phyloP scores from a whole-genome alignment of 345 rosid genomes.

The Capsella bursapastoris region DNA sequence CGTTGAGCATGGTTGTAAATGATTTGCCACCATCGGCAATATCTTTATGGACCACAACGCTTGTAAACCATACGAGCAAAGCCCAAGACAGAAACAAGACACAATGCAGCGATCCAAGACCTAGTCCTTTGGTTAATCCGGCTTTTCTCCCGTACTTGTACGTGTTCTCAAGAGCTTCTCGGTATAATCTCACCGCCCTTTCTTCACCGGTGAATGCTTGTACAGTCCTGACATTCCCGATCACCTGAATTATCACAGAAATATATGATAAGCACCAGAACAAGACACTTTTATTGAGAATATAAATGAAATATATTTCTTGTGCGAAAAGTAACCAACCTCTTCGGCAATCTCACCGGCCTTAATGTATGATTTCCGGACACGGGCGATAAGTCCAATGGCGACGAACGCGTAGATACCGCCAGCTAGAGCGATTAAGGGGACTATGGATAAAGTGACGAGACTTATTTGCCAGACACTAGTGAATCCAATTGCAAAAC shows the following conservation, averaged over 20 bases:
- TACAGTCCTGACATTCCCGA: conserved; percentile 94
- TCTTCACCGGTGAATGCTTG: conserved; percentile 98
- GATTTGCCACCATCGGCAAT: conserved; percentile 90
- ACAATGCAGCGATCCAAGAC: conserved; percentile 85
- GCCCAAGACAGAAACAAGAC: conserved; percentile 94
- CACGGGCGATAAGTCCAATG: conserved; percentile 77
- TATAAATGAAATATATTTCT: not conserved
- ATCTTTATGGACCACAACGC: conserved; percentile 78
- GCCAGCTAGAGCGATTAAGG: conserved; percentile 91
- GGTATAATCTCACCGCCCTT: conserved; percentile 71
- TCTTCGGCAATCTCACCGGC: conserved; percentile 99
- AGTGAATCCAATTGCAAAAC: conserved; percentile 82
- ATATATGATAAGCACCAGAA: not conserved
- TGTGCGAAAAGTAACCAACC: conserved; percentile 48
- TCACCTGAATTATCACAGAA: conserved; percentile 56
- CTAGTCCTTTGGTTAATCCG: conserved; percentile 90
- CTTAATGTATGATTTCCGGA: conserved; percentile 83
- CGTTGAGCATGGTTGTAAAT: conserved; percentile 99
- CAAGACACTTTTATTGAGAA: not conserved
- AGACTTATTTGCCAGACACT: conserved; percentile 97
- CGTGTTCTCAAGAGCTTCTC: conserved; percentile 71
- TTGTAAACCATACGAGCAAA: conserved; percentile 91
- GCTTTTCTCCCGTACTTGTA: conserved; percentile 79
- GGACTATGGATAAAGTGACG: conserved; percentile 92
- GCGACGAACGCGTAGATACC: conserved; percentile 85